These are phyloP conservation scores for Ophiocordyceps polyrhachis-furcata DNA, from an alignment of 2,329 filamentous ascomycete genomes.

Conservation along the genomic window DNA sequence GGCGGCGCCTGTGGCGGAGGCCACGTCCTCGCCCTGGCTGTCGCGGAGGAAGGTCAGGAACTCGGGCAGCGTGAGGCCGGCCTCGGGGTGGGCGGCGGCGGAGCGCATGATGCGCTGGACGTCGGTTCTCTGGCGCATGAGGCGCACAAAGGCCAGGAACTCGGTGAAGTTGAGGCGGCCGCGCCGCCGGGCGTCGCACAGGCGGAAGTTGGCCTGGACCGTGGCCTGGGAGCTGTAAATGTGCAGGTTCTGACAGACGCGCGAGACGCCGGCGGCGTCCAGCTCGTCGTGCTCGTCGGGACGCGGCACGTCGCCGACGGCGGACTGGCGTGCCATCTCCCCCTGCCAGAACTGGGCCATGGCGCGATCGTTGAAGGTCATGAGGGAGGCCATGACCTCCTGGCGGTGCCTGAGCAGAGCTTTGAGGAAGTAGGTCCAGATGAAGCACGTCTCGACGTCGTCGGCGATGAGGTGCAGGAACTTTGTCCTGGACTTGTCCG, in stretches of 20 bases:
- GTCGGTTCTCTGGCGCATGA: slow-evolving; percentile 72
- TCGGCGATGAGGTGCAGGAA: slow-evolving; percentile 76
- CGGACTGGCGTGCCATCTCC: slow-evolving; percentile 55
- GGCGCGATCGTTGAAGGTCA: slow-evolving; percentile 67
- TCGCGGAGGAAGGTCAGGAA: slow-evolving; percentile 61
- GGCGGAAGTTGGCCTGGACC: slow-evolving; percentile 54
- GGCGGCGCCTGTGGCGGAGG: slow-evolving; percentile 32
- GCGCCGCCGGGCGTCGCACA: slow-evolving; percentile 45
- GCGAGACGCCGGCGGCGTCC: slow-evolving; percentile 60
- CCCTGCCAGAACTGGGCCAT: slow-evolving; percentile 71
- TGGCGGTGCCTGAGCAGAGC: slow-evolving; percentile 72
- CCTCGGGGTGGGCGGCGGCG: slow-evolving; percentile 36
- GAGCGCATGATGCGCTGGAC: slow-evolving; percentile 54
- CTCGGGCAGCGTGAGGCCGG: slow-evolving; percentile 49
- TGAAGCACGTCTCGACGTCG: slow-evolving; percentile 47
- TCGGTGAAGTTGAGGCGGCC: slow-evolving; percentile 58
- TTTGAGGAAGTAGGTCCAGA: slow-evolving; percentile 74
- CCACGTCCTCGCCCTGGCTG: slow-evolving; percentile 59
- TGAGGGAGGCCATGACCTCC: slow-evolving; percentile 75
- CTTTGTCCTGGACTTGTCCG: slow-evolving; percentile 66
- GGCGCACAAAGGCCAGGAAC: slow-evolving; percentile 67
- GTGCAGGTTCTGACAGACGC: slow-evolving; percentile 73
- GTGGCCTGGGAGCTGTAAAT: slow-evolving; percentile 72
- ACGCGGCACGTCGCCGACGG: slow-evolving; percentile 28
- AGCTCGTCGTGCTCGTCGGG: slow-evolving; percentile 47